Evolutionary conservation across 345 rosid species (phyloP).

Genomic region (Angophora floribunda): DNA sequence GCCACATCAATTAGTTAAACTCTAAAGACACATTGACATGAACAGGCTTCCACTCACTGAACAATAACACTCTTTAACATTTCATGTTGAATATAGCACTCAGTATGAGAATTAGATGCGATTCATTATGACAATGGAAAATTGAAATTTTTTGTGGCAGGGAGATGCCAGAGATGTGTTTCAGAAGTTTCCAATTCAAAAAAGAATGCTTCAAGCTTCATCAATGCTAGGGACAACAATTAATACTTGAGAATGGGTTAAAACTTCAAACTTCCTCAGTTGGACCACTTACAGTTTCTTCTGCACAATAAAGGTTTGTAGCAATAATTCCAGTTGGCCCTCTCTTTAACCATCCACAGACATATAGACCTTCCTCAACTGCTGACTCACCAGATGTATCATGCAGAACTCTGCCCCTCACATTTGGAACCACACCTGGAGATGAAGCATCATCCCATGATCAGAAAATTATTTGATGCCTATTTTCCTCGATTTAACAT

Average conservation of each 20-base stretch:
- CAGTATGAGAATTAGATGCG: background rate
- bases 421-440: slow-evolving; percentile 73
- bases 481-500: background rate
- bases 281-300: slow-evolving; percentile 65
- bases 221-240: background rate
- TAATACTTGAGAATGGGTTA: background rate
- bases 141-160: too few species aligned
- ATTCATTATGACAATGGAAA: background rate
- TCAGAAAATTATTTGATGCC: background rate
- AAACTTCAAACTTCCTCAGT: background rate
- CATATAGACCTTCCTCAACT: slow-evolving; percentile 65
- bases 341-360: slow-evolving; percentile 94
- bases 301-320: slow-evolving; percentile 86
- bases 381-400: slow-evolving; percentile 26
- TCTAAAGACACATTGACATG: background rate
- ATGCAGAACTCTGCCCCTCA: slow-evolving; percentile 55
- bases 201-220: background rate
- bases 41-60: background rate
- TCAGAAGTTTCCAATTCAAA: background rate
- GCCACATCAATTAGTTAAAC: background rate
- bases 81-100: background rate
- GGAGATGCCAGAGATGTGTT: background rate
- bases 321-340: slow-evolving; percentile 89
- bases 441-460: background rate
- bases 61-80: background rate